Evolutionary conservation across 352 stramenopile species (phyloP).

Genomic region (Phytophthora vignae): DNA sequence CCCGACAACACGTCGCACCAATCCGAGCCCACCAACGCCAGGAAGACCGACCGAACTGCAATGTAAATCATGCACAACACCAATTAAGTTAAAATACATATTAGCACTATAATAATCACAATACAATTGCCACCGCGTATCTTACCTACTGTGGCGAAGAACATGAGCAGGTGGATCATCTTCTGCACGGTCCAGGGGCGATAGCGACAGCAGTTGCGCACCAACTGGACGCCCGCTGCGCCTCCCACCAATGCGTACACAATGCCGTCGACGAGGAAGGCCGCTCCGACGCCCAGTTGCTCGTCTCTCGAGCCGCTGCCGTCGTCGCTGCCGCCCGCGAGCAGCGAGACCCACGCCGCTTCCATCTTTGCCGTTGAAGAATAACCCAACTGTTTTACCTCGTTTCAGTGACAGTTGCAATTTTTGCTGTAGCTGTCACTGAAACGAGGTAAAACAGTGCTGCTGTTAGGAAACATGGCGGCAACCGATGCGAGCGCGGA

Average conservation of each 20-base stretch:
- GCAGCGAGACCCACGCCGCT: conserved; percentile 18
- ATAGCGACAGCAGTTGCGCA: conserved; percentile 86
- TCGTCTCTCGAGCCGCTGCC: conserved; percentile 34
- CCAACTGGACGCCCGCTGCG: conserved; percentile 69
- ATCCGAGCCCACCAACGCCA: conserved; percentile 75
- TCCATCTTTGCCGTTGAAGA: conserved; percentile 28
- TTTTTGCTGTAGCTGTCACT: no score
- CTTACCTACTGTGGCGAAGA: conserved; percentile 74
- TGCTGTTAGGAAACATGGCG: conserved; percentile 19
- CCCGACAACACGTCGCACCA: conserved; percentile 86
- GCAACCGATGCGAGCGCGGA: conserved; percentile 18
- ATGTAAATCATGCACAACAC: not conserved
- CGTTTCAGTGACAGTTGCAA: not conserved
- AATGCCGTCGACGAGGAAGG: conserved; percentile 76
- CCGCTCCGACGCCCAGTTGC: conserved; percentile 57
- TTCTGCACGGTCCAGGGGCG: conserved; percentile 89
- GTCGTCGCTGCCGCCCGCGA: conserved; percentile 3
- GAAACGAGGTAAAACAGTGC: no score
- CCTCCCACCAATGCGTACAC: conserved; percentile 75
- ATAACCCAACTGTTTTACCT: conserved; percentile 9
- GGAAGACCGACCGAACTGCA: conserved; percentile 72
- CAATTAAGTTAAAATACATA: not conserved
- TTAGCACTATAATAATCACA: not conserved
- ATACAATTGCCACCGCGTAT: not conserved
- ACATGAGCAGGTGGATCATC: conserved; percentile 88